Conservation (phyloP, 306 rosid species). For the Coriaria nepalensis region DNA sequence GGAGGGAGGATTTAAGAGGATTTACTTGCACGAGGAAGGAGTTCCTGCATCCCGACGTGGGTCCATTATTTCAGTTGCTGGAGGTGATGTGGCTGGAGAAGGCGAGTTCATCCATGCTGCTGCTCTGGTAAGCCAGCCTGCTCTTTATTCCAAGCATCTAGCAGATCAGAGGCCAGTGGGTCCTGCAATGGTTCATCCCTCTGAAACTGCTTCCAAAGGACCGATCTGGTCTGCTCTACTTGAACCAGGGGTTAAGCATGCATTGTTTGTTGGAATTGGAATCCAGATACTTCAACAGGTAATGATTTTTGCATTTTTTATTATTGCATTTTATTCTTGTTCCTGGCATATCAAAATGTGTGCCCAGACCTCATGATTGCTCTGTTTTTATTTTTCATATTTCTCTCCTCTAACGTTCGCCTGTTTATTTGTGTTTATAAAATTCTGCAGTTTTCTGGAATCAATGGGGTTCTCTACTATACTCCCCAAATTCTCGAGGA, state of each 20-base stretch:
- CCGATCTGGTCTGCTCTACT: slow-evolving; percentile 63
- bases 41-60: slow-evolving; percentile 59
- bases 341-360: background rate
- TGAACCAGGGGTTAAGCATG: slow-evolving; percentile 73
- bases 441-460: slow-evolving; percentile 56
- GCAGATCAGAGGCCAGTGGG: slow-evolving; percentile 46
- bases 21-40: slow-evolving; percentile 72
- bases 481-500: slow-evolving; percentile 81
- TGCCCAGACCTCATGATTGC: too few relatives aligned
- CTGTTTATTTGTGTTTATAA: background rate
- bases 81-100: slow-evolving; percentile 36
- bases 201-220: slow-evolving; percentile 45
- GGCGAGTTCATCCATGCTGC: slow-evolving; percentile 79
- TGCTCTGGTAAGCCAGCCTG: slow-evolving; percentile 87
- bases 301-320: slow-evolving; percentile 8
- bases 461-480: slow-evolving; percentile 78
- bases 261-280: slow-evolving; percentile 62
- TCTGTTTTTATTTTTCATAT: too few relatives aligned
- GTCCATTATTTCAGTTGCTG: slow-evolving; percentile 62
- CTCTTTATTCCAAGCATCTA: slow-evolving; percentile 60
- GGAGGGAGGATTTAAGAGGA: slow-evolving; percentile 66
- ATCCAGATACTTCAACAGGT: slow-evolving; percentile 88
- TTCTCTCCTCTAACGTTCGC: too few relatives aligned
- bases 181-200: slow-evolving; percentile 82
- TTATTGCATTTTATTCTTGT: background rate